These are phyloP conservation scores for Dorcoceras hygrometricum DNA, from an alignment of 257 asterid genomes.

Conservation along the genomic window DNA sequence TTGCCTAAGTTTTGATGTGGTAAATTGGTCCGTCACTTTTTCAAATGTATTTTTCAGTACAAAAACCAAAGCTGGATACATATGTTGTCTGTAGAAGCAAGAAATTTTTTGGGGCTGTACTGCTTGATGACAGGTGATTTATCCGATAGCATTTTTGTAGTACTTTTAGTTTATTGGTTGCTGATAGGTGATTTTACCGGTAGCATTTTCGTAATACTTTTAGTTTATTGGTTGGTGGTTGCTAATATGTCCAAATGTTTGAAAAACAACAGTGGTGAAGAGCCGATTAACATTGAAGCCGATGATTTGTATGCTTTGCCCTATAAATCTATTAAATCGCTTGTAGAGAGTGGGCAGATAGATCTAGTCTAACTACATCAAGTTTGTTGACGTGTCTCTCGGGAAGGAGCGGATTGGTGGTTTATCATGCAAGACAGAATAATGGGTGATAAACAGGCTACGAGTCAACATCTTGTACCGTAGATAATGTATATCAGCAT, in stretches of 20 bases:
- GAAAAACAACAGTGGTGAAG: conserved; percentile 56
- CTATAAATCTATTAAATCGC: conserved; percentile 78
- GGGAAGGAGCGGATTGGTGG: neutral
- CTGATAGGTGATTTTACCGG: too few relatives aligned
- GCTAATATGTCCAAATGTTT: conserved; percentile 23
- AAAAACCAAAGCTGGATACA: conserved; percentile 68
- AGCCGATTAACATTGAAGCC: conserved; percentile 73
- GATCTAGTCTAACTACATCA: conserved; percentile 61
- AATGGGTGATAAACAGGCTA: neutral
- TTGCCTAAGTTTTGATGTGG: neutral
- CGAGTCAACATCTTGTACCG: neutral
- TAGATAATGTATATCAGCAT: neutral
- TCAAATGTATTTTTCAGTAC: conserved; percentile 41
- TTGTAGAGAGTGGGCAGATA: conserved; percentile 74
- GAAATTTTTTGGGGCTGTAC: conserved; percentile 69
- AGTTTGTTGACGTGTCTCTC: neutral
- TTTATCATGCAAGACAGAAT: neutral
- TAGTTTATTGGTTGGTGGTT: conserved; percentile 1
- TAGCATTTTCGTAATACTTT: neutral
- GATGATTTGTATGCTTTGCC: conserved; percentile 77
- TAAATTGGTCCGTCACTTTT: conserved; percentile 23
- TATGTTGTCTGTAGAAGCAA: conserved; percentile 84
- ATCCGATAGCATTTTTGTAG: neutral
- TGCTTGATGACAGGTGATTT: conserved; percentile 78
- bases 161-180: neutral